These are phyloP conservation scores for Exsudoporus frostii DNA, from an alignment of 768 basidiomycete genomes.

Conservation along the genomic window DNA sequence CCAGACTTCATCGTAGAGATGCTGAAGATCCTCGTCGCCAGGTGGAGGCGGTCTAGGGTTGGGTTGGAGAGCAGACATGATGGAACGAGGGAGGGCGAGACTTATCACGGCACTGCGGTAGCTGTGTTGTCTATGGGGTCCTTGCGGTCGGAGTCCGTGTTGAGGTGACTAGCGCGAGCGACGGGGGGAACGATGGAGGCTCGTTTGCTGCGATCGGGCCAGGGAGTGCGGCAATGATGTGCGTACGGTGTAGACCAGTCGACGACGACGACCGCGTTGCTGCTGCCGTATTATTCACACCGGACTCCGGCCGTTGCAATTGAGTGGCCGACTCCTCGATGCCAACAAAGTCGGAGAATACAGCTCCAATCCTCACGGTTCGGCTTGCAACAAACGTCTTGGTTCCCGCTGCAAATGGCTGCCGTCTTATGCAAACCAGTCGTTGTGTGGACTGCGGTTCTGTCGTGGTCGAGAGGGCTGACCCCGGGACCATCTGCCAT, in stretches of 20 bases:
- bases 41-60: slow-evolving; percentile 40
- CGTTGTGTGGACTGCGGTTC: background rate
- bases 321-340: background rate
- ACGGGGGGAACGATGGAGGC: background rate
- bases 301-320: background rate
- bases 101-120: slow-evolving; percentile 6
- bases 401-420: background rate
- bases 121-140: background rate
- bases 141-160: background rate
- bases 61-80: slow-evolving; percentile 38
- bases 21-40: slow-evolving; percentile 68
- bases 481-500: background rate
- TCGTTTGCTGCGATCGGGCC: background rate
- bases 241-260: background rate
- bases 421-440: background rate
- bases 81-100: slow-evolving; percentile 3
- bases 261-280: background rate
- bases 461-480: background rate
- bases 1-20: slow-evolving; percentile 74
- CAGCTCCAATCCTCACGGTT: background rate
- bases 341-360: background rate
- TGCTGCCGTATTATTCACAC: slow-evolving; percentile 4
- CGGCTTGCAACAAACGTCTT: background rate
- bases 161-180: background rate
- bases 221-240: background rate